phyloP scores from a whole-genome alignment of 2,329 filamentous ascomycete genomes.

The Penicillium sp. region DNA sequence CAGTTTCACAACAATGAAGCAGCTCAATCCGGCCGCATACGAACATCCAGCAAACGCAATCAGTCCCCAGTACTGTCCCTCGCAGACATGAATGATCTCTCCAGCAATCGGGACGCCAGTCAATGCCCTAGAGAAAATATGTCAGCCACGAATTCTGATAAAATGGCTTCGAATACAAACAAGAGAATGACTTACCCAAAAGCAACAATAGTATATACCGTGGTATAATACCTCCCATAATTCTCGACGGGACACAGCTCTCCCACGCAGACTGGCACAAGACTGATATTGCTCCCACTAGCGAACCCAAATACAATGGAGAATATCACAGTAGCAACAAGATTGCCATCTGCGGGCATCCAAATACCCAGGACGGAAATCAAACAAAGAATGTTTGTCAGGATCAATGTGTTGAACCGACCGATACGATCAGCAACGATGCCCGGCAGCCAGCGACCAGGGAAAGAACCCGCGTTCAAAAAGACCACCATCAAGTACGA shows the following conservation, averaged over 20 bases:
- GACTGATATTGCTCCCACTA: conserved; percentile 37
- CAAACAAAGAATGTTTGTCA: conserved; percentile 25
- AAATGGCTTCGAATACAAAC: not conserved
- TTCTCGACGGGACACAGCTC: conserved; percentile 43
- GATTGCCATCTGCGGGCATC: conserved; percentile 22
- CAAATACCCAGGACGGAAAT: conserved; percentile 26
- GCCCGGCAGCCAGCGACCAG: conserved; percentile 32
- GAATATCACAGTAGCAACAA: conserved; percentile 19
- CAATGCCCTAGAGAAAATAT: conserved; percentile 14
- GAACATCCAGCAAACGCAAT: conserved; percentile 18
- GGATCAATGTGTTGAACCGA: conserved; percentile 30
- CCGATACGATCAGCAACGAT: conserved; percentile 32
- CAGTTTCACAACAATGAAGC: conserved; percentile 9
- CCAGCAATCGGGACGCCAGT: conserved; percentile 27
- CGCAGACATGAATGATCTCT: conserved; percentile 27
- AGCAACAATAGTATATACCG: conserved; percentile 31
- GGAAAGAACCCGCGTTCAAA: conserved; percentile 31
- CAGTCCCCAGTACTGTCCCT: conserved; percentile 27
- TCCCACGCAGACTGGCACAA: conserved; percentile 45
- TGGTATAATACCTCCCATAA: conserved; percentile 42
- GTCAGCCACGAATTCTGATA: conserved; percentile 1
- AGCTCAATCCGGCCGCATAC: conserved; percentile 15
- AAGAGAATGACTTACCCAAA: conserved; percentile 15
- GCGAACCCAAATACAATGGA: conserved; percentile 35
- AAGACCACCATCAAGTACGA: conserved; percentile 31